Percentiles rank a stretch among this genome's conserved stretches.
Conservation (phyloP, 345 rosid genomes). For the Ceriops decandra region DNA sequence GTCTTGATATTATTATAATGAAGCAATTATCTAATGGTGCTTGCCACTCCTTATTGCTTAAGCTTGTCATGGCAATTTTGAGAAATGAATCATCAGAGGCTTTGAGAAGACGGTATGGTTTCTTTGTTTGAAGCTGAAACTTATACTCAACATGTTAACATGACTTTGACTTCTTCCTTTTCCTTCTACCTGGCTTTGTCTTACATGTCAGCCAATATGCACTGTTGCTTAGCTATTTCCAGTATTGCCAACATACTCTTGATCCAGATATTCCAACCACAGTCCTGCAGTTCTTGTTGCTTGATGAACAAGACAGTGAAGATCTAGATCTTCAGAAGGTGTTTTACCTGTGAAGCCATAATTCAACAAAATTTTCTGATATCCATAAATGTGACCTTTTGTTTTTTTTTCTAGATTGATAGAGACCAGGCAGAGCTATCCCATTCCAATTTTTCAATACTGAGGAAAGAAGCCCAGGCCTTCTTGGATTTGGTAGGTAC, state of each 20-base stretch:
- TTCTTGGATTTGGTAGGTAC: conserved; percentile 75
- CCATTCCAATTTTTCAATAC: conserved; percentile 67
- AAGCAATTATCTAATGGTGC: conserved; percentile 91
- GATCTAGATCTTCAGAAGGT: conserved; percentile 83
- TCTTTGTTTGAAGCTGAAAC: conserved; percentile 14
- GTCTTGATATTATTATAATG: conserved; percentile 74
- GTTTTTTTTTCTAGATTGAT: conserved; percentile 51
- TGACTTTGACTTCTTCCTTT: conserved; percentile 12
- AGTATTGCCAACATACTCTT: conserved; percentile 88
- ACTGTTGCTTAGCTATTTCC: conserved; percentile 85
- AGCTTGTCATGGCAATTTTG: conserved; percentile 79
- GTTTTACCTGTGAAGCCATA: conserved; percentile 18
- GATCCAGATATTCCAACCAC: conserved; percentile 78
- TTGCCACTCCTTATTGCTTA: conserved; percentile 74
- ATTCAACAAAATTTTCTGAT: background rate
- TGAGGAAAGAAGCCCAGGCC: conserved; percentile 83
- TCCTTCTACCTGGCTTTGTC: background rate
- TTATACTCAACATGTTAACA: conserved; percentile 13
- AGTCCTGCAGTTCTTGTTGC: conserved; percentile 68
- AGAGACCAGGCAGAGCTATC: conserved; percentile 88
- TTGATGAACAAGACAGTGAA: conserved; percentile 78
- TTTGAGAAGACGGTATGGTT: conserved; percentile 84
- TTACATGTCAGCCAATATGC: conserved; percentile 68
- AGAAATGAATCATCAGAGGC: conserved; percentile 93
- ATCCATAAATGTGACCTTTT: conserved; percentile 8